Base-by-base conservation (phyloP, 768 basidiomycete species). In the Hypholoma fasciculare region DNA sequence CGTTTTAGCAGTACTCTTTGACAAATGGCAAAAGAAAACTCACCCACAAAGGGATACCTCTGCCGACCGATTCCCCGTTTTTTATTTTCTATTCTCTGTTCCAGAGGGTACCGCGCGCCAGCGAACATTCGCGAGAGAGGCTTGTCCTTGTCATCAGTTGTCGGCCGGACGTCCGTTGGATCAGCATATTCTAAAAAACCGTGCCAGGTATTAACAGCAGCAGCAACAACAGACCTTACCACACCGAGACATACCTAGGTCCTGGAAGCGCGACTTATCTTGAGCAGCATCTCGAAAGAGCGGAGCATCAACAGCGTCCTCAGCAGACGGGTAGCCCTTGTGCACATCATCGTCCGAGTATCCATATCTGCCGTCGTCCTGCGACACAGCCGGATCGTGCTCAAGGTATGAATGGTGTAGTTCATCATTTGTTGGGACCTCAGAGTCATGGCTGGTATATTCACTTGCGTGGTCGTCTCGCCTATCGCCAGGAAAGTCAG, bases 61-160 rank as follows among this genome's bases (percentile, higher is more conserved):
- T 98, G 96, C 19, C 91, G 81, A 7, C 90, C 90, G 49, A 96
- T 82, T 0, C 94, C 93, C 30, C 89, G 81, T 68, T 83, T 89
- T 78, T 96, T 96, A 67, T 92, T 81, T 67, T 95, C 90, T 67
- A 97, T 94, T 49, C 89, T 83, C 66, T 96, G 89, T 60, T 90
- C 84, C 30, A 90, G 40, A 4, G 89, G 88, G 57, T 87, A 87
- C 57, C 73, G 78, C 9, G 79, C 82, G 37, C 65, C 65, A 12
- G 75, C 74, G n/a, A 87, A 56, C 37, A 86, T 75, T 48, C 66
- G 72, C 8, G 66, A 65, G 3, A 85, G 72, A 3, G 77, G 72
- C 3, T 68, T 71, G 1, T 68, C 69, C 61, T 82, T 82, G 61
- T 80, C 79, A n/a, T 67, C 59, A 14, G 67, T 54, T 8, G 68